Evolutionary conservation across 2,329 filamentous ascomycete species (phyloP), one percentile per base, ranked within the genome.

Genomic region (Fusarium sp.): DNA sequence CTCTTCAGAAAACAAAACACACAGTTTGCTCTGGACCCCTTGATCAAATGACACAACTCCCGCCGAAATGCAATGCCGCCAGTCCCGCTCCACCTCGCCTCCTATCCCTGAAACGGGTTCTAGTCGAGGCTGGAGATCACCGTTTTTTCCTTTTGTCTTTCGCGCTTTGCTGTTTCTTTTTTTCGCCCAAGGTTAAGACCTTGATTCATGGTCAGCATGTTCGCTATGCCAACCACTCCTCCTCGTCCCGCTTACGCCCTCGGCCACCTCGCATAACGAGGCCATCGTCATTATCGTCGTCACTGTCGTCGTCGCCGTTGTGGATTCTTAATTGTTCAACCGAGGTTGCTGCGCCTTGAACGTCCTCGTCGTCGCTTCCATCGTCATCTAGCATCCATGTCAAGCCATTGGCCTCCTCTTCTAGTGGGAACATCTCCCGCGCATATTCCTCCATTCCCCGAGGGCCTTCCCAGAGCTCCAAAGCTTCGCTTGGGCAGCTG

Each of bases 391-490:
- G 81, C 96, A 98, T 98, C 97, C 97, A 99, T 18, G 93, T 94
- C 80, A 97, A 85, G 6, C 96, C 96, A 81, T 98, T 98, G 35
- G 95, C 95, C 77, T 95, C 93, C 84, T 99, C 97, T 83, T 99
- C 97, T 14, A 98, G 89, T 0, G 95, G 94, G 79, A 98, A 98
- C 32, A 97, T 95, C 82, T 98, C 97, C 58, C 94, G 89, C 2
- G 96, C 96, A 82, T 98, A 99, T 83, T 98, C 97, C 81, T 98
- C 95, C 76, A 98, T 89, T 34, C 94, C 94, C 64, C 97, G 89
- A 76, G 95, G 95, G 5, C 95, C 97, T 81, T 97, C 94, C 97
- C 97, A 98, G 27, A 99, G 85, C 77, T 93, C 89, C 71, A 96
- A 86, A 1, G 95, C 94, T 76, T 95, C 91, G 10, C 89, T 88